Evolutionary conservation across 306 rosid genomes (phyloP).

Genomic region (Glycyrrhiza uralensis): DNA sequence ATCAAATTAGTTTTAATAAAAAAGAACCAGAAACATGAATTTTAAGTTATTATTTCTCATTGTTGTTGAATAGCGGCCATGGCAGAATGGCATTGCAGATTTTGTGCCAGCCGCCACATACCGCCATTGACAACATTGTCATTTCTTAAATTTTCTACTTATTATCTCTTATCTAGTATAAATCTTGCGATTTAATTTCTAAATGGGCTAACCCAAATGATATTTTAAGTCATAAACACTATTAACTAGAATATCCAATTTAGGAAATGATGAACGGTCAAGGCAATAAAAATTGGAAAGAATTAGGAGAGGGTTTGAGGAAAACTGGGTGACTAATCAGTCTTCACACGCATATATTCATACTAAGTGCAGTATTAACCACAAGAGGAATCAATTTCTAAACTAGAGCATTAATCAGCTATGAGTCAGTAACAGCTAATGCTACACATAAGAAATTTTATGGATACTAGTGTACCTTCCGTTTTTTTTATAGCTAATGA

Average conservation of each 20-base stretch:
- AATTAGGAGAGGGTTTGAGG: neutral
- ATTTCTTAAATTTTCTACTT: neutral
- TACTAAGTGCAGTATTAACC: neutral
- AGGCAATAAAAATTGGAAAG: slow-evolving; percentile 4
- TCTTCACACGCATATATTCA: neutral
- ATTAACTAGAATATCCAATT: neutral
- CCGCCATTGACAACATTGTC: no score
- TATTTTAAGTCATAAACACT: neutral
- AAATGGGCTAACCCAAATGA: slow-evolving; percentile 2
- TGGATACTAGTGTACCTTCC: neutral
- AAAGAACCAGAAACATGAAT: neutral
- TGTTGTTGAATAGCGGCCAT: no score
- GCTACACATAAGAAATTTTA: neutral
- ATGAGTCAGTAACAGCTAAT: neutral
- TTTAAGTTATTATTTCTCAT: neutral
- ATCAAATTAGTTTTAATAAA: slow-evolving; percentile 3
- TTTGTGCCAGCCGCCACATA: no score
- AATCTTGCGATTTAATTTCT: neutral
- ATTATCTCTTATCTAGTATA: neutral
- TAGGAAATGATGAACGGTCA: neutral
- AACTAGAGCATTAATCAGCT: neutral
- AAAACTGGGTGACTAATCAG: neutral
- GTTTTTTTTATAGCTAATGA: neutral
- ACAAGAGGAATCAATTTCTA: neutral
- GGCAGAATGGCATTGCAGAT: no score